Evolutionary conservation across 2,329 filamentous ascomycete species (phyloP).

Genomic region (Ophiocordyceps camponoti-floridani): DNA sequence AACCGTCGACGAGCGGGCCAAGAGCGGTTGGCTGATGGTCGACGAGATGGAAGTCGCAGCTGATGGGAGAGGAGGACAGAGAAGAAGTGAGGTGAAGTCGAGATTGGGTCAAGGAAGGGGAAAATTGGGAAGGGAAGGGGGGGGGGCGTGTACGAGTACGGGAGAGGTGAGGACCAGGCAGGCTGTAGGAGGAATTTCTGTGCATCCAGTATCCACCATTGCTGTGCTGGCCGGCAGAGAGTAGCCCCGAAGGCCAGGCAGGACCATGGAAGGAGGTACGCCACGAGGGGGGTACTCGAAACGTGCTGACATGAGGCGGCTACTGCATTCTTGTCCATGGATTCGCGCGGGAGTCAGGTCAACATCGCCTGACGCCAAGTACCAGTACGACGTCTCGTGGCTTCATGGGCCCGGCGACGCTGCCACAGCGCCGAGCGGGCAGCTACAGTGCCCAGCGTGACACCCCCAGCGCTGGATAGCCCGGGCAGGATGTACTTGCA

Average conservation of each 20-base stretch:
- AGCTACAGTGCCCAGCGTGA: not conserved
- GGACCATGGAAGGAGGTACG: not conserved
- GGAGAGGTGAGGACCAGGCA: not conserved
- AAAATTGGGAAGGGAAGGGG: slow-evolving; percentile 10
- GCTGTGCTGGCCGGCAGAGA: not conserved
- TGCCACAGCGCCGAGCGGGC: not conserved
- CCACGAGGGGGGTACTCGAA: not conserved
- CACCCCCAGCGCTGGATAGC: not conserved
- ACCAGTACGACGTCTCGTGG: not conserved
- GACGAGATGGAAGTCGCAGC: slow-evolving; percentile 18
- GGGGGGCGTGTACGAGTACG: slow-evolving; percentile 3
- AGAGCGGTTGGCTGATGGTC: slow-evolving; percentile 3
- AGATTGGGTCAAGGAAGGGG: slow-evolving; percentile 7
- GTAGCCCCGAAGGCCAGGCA: not conserved
- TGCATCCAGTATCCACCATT: not conserved
- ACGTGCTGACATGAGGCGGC: not conserved
- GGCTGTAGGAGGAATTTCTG: slow-evolving; percentile 1
- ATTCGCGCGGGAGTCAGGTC: not conserved
- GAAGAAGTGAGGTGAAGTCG: slow-evolving; percentile 6
- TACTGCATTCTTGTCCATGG: not conserved
- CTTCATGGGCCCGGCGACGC: not conserved
- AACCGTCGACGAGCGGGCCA: slow-evolving; percentile 4
- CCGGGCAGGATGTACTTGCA: not conserved
- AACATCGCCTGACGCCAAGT: not conserved
- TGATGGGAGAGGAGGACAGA: slow-evolving; percentile 12